Percentiles rank a stretch among this genome's conserved stretches.
These are phyloP conservation scores for Fusarium succisae DNA, from an alignment of 2,329 filamentous ascomycete species.

Conservation along the genomic window DNA sequence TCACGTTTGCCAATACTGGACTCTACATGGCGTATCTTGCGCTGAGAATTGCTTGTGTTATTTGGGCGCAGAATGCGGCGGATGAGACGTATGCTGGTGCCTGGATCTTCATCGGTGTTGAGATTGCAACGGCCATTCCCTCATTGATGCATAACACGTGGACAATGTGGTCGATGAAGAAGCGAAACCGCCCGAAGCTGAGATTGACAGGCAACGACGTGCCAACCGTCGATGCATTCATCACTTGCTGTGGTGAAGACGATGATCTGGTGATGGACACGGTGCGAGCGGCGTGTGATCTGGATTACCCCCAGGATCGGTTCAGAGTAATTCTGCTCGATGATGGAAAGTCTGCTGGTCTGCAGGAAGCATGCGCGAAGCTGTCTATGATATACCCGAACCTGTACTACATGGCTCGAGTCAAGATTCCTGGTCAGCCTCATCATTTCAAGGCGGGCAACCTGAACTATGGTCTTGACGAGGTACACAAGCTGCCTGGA, in stretches of 20 bases:
- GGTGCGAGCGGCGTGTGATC: constrained; percentile 60
- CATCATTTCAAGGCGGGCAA: constrained; percentile 73
- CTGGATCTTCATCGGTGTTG: constrained; percentile 67
- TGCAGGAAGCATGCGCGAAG: constrained; percentile 52
- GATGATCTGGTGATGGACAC: constrained; percentile 66
- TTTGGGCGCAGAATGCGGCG: constrained; percentile 58
- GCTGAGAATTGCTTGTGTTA: constrained; percentile 61
- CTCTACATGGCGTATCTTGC: constrained; percentile 60
- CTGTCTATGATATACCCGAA: constrained; percentile 56
- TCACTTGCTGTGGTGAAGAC: constrained; percentile 68
- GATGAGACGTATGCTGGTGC: constrained; percentile 57
- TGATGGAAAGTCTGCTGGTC: constrained; percentile 58
- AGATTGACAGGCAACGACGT: constrained; percentile 58
- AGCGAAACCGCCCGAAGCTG: constrained; percentile 62
- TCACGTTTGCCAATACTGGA: constrained; percentile 53
- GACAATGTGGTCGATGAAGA: constrained; percentile 66
- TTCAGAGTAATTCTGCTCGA: constrained; percentile 66
- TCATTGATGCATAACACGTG: constrained; percentile 66
- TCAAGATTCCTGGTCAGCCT: constrained; percentile 58
- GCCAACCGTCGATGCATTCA: constrained; percentile 65
- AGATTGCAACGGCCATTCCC: constrained; percentile 62
- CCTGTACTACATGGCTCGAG: constrained; percentile 62
- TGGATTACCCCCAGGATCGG: constrained; percentile 63
- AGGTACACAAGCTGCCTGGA: constrained; percentile 60
- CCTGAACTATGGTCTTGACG: constrained; percentile 67